Conservation (phyloP, 345 rosid genomes). For the Citrus inodora region DNA sequence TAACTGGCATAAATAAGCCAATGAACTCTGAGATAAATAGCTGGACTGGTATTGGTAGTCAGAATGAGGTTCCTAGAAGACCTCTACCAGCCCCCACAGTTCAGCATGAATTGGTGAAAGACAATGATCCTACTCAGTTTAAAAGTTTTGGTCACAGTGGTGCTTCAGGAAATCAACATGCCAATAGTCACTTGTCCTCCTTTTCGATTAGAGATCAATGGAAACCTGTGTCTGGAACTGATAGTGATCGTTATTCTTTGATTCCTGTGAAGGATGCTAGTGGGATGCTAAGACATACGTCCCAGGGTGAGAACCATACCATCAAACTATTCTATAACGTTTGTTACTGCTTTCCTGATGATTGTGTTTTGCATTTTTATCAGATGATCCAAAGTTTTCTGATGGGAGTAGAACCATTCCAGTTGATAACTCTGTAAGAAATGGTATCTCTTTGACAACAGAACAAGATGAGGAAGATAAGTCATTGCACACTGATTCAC, state of each 20-base stretch:
- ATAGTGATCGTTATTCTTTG: constrained; percentile 11
- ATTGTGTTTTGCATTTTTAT: constrained; percentile 4
- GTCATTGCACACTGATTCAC: constrained; percentile 32
- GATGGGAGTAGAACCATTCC: constrained; percentile 16
- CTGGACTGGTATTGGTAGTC: constrained; percentile 43
- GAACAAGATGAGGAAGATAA: constrained; percentile 59
- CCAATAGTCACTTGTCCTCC: constrained; percentile 3
- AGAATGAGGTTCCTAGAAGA: constrained; percentile 37
- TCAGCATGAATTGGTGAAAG: constrained; percentile 35
- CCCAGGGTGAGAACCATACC: constrained; percentile 18
- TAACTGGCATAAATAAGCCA: constrained; percentile 35
- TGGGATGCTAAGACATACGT: constrained; percentile 15
- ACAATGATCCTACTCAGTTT: constrained; percentile 27
- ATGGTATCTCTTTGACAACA: constrained; percentile 27
- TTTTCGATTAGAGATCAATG: constrained; percentile 19
- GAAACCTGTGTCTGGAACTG: constrained; percentile 17
- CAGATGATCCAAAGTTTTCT: constrained; percentile 19
- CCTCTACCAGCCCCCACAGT: constrained; percentile 25
- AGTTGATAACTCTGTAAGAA: constrained; percentile 21
- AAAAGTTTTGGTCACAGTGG: constrained; percentile 27
- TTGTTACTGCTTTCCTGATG: not conserved
- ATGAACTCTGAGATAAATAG: constrained; percentile 41
- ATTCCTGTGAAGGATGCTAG: constrained; percentile 19
- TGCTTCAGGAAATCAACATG: constrained; percentile 25
- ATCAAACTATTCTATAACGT: not conserved